Conservation (phyloP, 2,329 filamentous ascomycete species). For the Aspergillus sp. region DNA sequence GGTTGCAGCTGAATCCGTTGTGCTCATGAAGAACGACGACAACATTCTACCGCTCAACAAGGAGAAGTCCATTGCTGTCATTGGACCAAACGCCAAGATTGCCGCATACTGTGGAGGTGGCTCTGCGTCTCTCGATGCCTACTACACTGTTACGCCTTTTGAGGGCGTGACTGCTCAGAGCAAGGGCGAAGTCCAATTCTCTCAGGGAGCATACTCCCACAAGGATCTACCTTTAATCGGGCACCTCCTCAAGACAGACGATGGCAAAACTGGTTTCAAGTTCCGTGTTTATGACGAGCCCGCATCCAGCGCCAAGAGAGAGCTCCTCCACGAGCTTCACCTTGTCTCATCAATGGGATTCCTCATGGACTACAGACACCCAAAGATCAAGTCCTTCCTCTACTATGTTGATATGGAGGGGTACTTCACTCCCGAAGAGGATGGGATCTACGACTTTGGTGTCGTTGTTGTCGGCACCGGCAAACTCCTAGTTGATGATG, state of each 20-base stretch:
- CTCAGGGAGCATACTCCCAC: constrained; percentile 64
- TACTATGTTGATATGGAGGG: constrained; percentile 66
- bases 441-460: constrained; percentile 64
- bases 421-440: constrained; percentile 59
- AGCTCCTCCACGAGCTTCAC: constrained; percentile 53
- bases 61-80: constrained; percentile 50
- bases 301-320: constrained; percentile 48
- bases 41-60: constrained; percentile 58
- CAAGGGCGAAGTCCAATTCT: constrained; percentile 46
- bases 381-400: constrained; percentile 51
- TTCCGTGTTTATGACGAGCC: constrained; percentile 65
- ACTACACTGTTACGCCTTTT: constrained; percentile 47
- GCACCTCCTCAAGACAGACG: constrained; percentile 50
- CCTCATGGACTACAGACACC: constrained; percentile 56
- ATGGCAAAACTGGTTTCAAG: constrained; percentile 58
- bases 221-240: constrained; percentile 63
- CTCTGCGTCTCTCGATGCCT: constrained; percentile 56
- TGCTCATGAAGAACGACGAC: constrained; percentile 71
- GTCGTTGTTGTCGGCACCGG: constrained; percentile 65
- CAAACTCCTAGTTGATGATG: constrained; percentile 63
- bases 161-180: constrained; percentile 43
- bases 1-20: constrained; percentile 68
- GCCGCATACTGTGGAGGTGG: constrained; percentile 60
- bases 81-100: constrained; percentile 55
- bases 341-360: constrained; percentile 47